Evolutionary conservation across 345 rosid genomes (phyloP).

Genomic region (Conringia planisiliqua): DNA sequence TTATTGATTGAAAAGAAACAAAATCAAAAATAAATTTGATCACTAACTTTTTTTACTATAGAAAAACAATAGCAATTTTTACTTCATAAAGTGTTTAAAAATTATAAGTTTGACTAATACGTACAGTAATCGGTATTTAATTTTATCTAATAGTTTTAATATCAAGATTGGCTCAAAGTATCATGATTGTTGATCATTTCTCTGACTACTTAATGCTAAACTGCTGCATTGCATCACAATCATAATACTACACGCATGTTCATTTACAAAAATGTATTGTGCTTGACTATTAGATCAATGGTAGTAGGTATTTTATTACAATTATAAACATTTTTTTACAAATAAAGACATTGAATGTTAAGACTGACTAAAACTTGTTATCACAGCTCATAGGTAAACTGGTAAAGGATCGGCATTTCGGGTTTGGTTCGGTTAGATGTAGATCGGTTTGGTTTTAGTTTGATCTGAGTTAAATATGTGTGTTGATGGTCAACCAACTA

Average conservation of each 20-base stretch:
- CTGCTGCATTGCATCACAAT: not conserved
- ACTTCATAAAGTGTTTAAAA: not conserved
- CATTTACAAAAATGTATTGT: too few relatives aligned
- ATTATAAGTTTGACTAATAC: too few relatives aligned
- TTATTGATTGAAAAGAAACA: not conserved
- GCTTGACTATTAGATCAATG: not conserved
- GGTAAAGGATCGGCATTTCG: not conserved
- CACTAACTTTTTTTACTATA: not conserved
- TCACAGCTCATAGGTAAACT: not conserved
- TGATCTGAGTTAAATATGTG: not conserved
- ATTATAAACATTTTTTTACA: not conserved
- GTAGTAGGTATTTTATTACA: too few relatives aligned
- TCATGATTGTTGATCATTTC: not conserved
- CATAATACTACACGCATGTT: not conserved
- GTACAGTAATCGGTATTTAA: too few relatives aligned
- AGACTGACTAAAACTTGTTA: not conserved
- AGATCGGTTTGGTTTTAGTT: not conserved
- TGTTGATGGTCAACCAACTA: too few relatives aligned
- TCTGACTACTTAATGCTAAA: not conserved
- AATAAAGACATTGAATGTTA: not conserved
- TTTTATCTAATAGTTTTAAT: not conserved
- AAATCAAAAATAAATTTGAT: not conserved
- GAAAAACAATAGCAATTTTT: not conserved
- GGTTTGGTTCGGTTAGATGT: not conserved
- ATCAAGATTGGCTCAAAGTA: not conserved